Conservation (phyloP, 352 stramenopile genomes). For the Phytophthora pinifolia region DNA sequence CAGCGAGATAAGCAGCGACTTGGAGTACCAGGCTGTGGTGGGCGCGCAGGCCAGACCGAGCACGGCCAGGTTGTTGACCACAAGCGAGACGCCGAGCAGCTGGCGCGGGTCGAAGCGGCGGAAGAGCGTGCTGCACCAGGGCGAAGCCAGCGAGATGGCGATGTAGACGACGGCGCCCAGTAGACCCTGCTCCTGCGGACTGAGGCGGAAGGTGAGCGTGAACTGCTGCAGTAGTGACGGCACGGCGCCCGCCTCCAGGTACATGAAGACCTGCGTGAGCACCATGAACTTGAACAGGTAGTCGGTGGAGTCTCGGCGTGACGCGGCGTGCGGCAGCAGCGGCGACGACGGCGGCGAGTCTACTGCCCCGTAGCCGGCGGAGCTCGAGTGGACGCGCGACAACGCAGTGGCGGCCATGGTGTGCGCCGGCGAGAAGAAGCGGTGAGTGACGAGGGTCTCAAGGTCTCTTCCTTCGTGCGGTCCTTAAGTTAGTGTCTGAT, state of each 20-base stretch:
- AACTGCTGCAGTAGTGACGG: conserved; percentile 83
- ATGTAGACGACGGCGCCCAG: conserved; percentile 86
- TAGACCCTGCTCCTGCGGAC: conserved; percentile 77
- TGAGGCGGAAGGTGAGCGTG: conserved; percentile 74
- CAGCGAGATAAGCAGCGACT: conserved; percentile 70
- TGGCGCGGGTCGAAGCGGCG: conserved; percentile 66
- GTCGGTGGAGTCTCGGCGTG: conserved; percentile 27
- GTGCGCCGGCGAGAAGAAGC: neutral
- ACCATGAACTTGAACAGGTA: conserved; percentile 89
- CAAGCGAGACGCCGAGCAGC: conserved; percentile 70
- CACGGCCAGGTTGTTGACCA: conserved; percentile 78
- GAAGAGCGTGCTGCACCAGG: conserved; percentile 82
- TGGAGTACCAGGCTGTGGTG: conserved; percentile 65
- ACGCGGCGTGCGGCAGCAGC: conserved; percentile 14
- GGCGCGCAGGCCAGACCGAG: conserved; percentile 71
- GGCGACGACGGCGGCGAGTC: conserved; percentile 21
- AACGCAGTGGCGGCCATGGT: conserved; percentile 22
- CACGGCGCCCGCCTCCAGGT: conserved; percentile 84
- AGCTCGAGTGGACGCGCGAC: conserved; percentile 29
- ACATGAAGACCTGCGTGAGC: conserved; percentile 85
- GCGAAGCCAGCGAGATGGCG: conserved; percentile 73
- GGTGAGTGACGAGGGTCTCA: too few relatives aligned
- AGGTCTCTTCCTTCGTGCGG: too few relatives aligned
- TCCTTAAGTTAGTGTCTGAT: conserved; percentile 14
- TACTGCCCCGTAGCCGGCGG: conserved; percentile 29